Evolutionary conservation across 352 stramenopile species (phyloP).

Genomic region (Stephanocyclus meneghinianus): DNA sequence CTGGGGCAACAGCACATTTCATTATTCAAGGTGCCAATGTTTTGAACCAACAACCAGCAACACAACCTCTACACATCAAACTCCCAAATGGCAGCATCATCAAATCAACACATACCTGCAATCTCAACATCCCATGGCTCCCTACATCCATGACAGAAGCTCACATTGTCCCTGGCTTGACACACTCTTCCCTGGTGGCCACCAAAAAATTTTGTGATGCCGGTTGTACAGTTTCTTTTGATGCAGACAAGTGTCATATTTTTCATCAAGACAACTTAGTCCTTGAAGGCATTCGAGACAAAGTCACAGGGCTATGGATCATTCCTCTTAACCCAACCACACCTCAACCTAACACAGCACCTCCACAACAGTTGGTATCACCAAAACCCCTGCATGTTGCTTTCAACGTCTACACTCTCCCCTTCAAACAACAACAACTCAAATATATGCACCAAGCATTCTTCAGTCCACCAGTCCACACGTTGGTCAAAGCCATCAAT

Average conservation of each 20-base stretch:
- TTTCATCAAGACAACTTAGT: no score
- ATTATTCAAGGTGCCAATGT: constrained; percentile 16
- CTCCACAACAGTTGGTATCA: no score
- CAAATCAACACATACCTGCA: constrained; percentile 13
- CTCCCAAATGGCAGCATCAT: constrained; percentile 6
- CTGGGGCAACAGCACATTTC: constrained; percentile 29
- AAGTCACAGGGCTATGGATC: no score
- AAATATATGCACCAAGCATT: constrained; percentile 21
- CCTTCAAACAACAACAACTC: constrained; percentile 10
- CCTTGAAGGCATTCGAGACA: no score
- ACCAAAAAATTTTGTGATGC: constrained; percentile 18
- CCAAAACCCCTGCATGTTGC: no score
- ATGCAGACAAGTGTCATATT: no score
- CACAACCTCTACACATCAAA: constrained; percentile 5
- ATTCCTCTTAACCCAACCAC: no score
- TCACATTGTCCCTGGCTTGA: constrained; percentile 22
- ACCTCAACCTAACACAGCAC: no score
- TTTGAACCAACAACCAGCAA: constrained; percentile 2
- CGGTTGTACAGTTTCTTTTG: no score
- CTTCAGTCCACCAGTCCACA: constrained; percentile 13
- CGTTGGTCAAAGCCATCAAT: constrained; percentile 24
- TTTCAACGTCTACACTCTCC: neutral
- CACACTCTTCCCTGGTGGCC: constrained; percentile 23
- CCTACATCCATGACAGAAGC: neutral
- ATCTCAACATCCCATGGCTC: constrained; percentile 8